These are phyloP conservation scores for Nepenthes mirabilis DNA, from an alignment of 148 eudicot genomes.

Conservation along the genomic window DNA sequence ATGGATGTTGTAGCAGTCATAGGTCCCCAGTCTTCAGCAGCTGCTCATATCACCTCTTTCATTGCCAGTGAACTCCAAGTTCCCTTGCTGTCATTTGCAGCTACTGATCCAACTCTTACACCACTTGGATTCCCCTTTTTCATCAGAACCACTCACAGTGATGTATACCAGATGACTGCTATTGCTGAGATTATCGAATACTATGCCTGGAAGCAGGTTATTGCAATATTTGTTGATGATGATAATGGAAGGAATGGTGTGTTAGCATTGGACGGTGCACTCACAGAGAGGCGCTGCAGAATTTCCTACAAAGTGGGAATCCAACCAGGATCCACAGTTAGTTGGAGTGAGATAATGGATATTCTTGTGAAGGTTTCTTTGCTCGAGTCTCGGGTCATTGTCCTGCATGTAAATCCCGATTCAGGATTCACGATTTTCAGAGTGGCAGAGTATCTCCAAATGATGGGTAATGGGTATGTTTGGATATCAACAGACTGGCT, in stretches of 20 bases:
- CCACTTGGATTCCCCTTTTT: conserved; percentile 71
- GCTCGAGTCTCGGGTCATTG: conserved; percentile 63
- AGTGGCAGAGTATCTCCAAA: conserved; percentile 66
- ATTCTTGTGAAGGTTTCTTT: conserved; percentile 60
- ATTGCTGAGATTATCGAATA: conserved; percentile 58
- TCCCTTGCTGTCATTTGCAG: conserved; percentile 77
- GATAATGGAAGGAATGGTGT: conserved; percentile 90
- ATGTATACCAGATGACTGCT: conserved; percentile 76
- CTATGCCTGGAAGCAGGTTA: conserved; percentile 69
- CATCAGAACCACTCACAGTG: conserved; percentile 66
- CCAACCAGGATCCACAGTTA: conserved; percentile 35
- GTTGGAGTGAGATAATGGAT: conserved; percentile 52
- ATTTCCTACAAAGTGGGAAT: conserved; percentile 67
- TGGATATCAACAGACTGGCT: conserved; percentile 97
- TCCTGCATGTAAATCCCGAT: conserved; percentile 59
- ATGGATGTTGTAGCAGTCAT: conserved; percentile 64
- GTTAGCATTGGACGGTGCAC: conserved; percentile 66
- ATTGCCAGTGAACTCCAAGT: conserved; percentile 69
- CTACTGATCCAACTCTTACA: conserved; percentile 80
- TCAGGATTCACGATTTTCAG: conserved; percentile 48
- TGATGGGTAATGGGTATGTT: conserved; percentile 81
- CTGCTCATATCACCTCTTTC: conserved; percentile 49
- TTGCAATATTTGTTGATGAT: conserved; percentile 62
- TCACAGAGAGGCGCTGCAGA: conserved; percentile 54
- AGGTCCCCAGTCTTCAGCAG: conserved; percentile 90